Percentiles rank a stretch among this genome's conserved stretches.
These are phyloP conservation scores for Eimeria maxima DNA, from an alignment of 169 alveolate genomes.

Conservation along the genomic window DNA sequence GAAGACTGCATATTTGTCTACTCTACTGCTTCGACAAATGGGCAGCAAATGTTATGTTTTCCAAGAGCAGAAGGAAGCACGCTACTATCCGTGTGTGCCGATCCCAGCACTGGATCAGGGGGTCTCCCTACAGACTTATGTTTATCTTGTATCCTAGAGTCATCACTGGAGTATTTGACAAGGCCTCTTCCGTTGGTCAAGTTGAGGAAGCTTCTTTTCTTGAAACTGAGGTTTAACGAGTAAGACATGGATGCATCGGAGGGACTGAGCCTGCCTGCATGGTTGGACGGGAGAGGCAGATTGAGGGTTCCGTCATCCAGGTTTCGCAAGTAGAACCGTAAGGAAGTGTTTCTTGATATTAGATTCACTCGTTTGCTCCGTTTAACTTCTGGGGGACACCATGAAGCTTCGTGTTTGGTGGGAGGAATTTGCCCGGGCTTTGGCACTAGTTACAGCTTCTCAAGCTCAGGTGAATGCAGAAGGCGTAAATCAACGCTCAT, in stretches of 20 bases:
- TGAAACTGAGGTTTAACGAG: neutral
- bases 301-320: neutral
- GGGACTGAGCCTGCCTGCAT: neutral
- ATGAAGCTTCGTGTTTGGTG: slow-evolving; percentile 4
- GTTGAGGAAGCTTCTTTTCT: neutral
- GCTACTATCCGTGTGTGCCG: neutral
- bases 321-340: neutral
- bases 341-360: neutral
- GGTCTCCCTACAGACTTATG: neutral
- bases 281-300: neutral
- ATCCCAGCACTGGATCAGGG: neutral
- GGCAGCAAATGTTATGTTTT: neutral
- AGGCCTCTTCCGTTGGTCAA: neutral
- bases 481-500: no score
- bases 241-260: neutral
- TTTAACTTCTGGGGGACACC: neutral
- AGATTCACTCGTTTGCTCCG: neutral
- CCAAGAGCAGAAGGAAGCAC: neutral
- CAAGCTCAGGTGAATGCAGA: neutral
- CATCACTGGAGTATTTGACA: neutral
- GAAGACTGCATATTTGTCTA: no score
- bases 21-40: neutral
- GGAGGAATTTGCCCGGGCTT: neutral
- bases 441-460: neutral
- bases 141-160: neutral